Base-by-base conservation (phyloP, 148 eudicot genomes). In the Rhododendron simsii region DNA sequence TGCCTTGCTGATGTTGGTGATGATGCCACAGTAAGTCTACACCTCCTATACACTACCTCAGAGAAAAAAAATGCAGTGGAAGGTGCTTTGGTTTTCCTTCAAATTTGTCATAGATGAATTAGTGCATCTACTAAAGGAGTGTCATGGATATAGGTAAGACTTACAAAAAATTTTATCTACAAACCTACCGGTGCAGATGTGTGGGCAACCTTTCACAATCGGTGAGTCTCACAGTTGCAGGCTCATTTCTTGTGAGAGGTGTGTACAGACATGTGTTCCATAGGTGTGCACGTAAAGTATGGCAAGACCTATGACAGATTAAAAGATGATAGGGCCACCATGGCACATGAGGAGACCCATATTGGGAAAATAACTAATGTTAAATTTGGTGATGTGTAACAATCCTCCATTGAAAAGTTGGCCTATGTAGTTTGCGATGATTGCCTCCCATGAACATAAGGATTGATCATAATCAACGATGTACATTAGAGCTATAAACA, bases 1-100 rank as follows among this genome's bases (percentile, higher is more conserved):
- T 97, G 99, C 89, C 93, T 97, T 48, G 93, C 96, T 12, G 95
- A 92, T 20, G 67, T 87, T n/a, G 94, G 84, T 13, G 92, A 87
- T n/a, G 98, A 94, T 55, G 26, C 79, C 82, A 89, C 91, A 82
- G 98, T 95, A 88, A 85, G 13, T 18, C 39, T 71, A 13, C 75
- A 69, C 35, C 13, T 47, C 78, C 20, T 28, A 21, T 9, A 9
- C 59, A 41, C 12, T 14, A 3, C 74, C 48, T 11, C 81, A 26
- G 59, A 0, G n/a, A n/a, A n/a, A 41, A 79, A 79, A 77, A 8
- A 39, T 77, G 2, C 4, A 76, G 2, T 2, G 26, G 11, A n/a
- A 18, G 82, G 23, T 53, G 26, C 21, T 30, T 11, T 15, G 82
- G 23, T 28, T 14, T 78, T 37, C 53, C n/a, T 74, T 74, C 21